Evolutionary conservation across 1,284 basidiomycete genomes (phyloP), one percentile per base, ranked within the genome.

Genomic region (Gomphus bonarii): DNA sequence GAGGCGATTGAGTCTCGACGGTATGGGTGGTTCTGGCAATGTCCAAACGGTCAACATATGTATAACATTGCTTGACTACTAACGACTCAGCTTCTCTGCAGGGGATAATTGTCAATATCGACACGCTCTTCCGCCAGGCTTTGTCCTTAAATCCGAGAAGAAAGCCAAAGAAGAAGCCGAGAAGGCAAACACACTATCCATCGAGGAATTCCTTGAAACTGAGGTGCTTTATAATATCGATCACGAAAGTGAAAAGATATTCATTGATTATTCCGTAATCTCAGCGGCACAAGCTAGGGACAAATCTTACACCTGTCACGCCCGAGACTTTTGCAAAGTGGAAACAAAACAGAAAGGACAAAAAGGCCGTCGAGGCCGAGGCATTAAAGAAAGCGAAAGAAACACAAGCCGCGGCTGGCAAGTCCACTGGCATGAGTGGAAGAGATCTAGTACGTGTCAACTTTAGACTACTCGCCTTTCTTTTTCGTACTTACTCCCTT

Each of bases 161-260:
- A 94, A 94, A 69, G 88, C 89, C 0, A 73, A 80, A 38, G 89
- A 87, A 38, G 90, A 91, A 20, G 88, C 89, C 1, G 88, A 88
- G 38, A 95, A 94, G 71, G 89, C 88, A 47, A 90, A 93, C 63
- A 76, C 80, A 55, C 98, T 99, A 68, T 93, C 89, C 60, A 67
- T 99, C 54, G 95, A 99, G 69, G 97, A 99, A 64, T 99, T 99
- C 75, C 71, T 99, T 59, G 95, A 99, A 74, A 91, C 91, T 52
- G 94, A 97, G 81, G 93, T 93, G 65, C 25, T 61, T 77, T 22
- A 20, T 6, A 48, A 22, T 48, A 30, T 28, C 25, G 14, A 48
- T 31, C 31, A 25, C 11, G 20, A 22, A 8, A 25, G 11, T 22
- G 30, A 28, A 14, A 12, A 16, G 28, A 11, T 31, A 28, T 12